Evolutionary conservation across 2,329 filamentous ascomycete species (phyloP), one percentile per base, ranked within the genome.

Genomic region (Paecilomyces fulvus): DNA sequence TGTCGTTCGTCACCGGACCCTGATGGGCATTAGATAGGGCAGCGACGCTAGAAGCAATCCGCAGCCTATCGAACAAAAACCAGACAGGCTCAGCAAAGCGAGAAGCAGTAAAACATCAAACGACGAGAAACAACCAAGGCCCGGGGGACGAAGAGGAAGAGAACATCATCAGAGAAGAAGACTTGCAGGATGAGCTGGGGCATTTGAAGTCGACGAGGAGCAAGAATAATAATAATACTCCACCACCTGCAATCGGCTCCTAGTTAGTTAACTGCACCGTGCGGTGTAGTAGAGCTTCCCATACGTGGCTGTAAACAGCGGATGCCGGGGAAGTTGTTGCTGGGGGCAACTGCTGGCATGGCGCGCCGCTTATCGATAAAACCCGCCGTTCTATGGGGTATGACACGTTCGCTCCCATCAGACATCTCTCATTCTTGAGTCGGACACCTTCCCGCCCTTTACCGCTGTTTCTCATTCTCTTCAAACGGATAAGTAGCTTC

Each of bases 1-100:
- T 57, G 60, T 67, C 56, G 58, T 61, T 63, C 65, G 67, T 66
- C 58, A 56, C 65, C 65, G 30, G 11, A 31, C 30, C 59, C 64
- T 55, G 64, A 61, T 28, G 49, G 28, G 20, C 37, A 46, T 53
- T 33, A 57, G 28, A 11, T 12, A 49, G 9, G 48, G 11, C 10
- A n/a, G 48, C 48, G 28, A 23, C 25, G 20, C 37, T 12, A 52
- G 25, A 30, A 30, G 14, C 9, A 52, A 33, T 14, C 49, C 28
- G 49, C 17, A 52, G 50, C 25, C 12, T 30, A 20, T 30, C 50
- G 28, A 30, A 33, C 23, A n/a, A 30, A 33, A 17, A 52, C 50
- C 11, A 11, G 30, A 30, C 28, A 25, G 20, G 17, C 17, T 28
- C 5, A 28, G 21, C 48, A 12, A 28, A 2, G 21, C 21, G 48